Percentiles rank a stretch among this genome's conserved stretches.
phyloP scores from a whole-genome alignment of 805 yeast species.

The Schwanniomyces pseudopolymorphus region DNA sequence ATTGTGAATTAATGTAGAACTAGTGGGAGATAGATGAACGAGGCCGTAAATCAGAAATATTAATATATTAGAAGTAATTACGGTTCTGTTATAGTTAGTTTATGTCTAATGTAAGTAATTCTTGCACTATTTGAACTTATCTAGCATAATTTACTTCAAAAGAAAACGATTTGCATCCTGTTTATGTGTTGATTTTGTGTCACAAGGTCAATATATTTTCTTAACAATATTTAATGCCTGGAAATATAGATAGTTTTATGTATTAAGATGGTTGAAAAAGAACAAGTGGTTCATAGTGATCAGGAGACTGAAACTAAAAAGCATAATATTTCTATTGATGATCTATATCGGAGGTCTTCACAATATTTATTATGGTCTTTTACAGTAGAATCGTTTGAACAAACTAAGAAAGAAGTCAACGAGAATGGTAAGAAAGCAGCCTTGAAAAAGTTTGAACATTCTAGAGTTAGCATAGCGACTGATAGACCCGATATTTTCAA shows the following conservation, averaged over 20 bases:
- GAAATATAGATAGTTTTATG: not conserved
- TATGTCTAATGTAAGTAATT: too few species aligned
- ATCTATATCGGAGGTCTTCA: slow-evolving; percentile 80
- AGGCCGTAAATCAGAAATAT: too few species aligned
- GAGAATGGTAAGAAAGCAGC: slow-evolving; percentile 50
- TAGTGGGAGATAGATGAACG: too few species aligned
- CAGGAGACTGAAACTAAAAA: slow-evolving; percentile 1
- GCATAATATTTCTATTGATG: slow-evolving; percentile 67
- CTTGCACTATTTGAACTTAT: too few species aligned
- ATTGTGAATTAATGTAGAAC: too few species aligned
- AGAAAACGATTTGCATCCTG: not conserved
- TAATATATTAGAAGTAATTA: too few species aligned
- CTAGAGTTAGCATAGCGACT: slow-evolving; percentile 13
- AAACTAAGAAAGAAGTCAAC: slow-evolving; percentile 51
- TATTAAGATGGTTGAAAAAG: not conserved
- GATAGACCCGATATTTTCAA: slow-evolving; percentile 31
- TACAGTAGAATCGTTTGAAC: slow-evolving; percentile 54
- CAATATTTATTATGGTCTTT: slow-evolving; percentile 89
- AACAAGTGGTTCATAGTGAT: not conserved
- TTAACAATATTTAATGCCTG: not conserved
- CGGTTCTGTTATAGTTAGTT: too few species aligned
- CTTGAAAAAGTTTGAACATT: slow-evolving; percentile 25
- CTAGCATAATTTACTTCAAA: too few species aligned
- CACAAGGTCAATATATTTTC: not conserved
- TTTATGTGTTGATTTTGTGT: not conserved